Evolutionary conservation across 495 filamentous ascomycete species (phyloP).

Genomic region (Trichoderma virens): DNA sequence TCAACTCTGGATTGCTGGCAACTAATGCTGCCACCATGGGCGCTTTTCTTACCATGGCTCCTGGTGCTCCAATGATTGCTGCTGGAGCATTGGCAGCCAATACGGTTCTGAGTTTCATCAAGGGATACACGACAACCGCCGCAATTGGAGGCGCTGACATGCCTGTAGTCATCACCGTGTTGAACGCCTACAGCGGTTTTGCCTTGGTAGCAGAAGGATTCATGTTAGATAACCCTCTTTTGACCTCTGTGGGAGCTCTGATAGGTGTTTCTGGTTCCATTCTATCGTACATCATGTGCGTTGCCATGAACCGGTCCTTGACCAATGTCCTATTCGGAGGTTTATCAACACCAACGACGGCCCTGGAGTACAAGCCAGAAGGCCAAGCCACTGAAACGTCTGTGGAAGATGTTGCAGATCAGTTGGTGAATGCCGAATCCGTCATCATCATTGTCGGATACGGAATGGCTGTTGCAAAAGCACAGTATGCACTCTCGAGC

Average conservation of each 20-base stretch:
- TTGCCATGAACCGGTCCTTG: slow-evolving; percentile 76
- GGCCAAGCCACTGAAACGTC: slow-evolving; percentile 63
- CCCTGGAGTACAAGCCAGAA: slow-evolving; percentile 62
- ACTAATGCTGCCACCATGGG: slow-evolving; percentile 72
- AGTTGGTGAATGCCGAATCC: slow-evolving; percentile 59
- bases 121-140: slow-evolving; percentile 73
- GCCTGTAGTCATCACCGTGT: slow-evolving; percentile 78
- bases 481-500: slow-evolving; percentile 75
- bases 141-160: slow-evolving; percentile 82
- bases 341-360: slow-evolving; percentile 47
- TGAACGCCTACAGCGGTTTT: slow-evolving; percentile 81
- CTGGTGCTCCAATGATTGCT: slow-evolving; percentile 63
- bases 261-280: slow-evolving; percentile 79
- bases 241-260: slow-evolving; percentile 70
- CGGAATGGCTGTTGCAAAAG: slow-evolving; percentile 82
- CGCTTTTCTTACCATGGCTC: slow-evolving; percentile 67
- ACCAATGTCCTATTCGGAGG: slow-evolving; percentile 78
- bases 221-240: slow-evolving; percentile 76
- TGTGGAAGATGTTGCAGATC: slow-evolving; percentile 67
- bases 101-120: slow-evolving; percentile 66
- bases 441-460: slow-evolving; percentile 82
- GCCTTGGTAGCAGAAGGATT: slow-evolving; percentile 76
- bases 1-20: slow-evolving; percentile 63
- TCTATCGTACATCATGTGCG: slow-evolving; percentile 73
- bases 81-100: slow-evolving; percentile 65